phyloP scores from a whole-genome alignment of 2,329 filamentous ascomycete species.

The Endoconidiophora laricicola region DNA sequence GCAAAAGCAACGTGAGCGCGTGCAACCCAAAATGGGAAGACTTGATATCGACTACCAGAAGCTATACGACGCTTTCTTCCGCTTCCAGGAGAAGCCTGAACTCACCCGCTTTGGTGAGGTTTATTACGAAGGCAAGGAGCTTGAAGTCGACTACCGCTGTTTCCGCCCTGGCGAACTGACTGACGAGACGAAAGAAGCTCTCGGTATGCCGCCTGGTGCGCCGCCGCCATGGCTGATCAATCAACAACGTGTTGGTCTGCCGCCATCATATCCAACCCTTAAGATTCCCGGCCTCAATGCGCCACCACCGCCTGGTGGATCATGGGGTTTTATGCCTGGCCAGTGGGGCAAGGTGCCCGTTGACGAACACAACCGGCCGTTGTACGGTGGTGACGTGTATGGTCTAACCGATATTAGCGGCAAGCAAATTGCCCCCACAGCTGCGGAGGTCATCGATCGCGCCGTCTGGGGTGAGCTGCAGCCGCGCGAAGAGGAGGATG shows the following conservation, averaged over 20 bases:
- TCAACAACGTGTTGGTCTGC: constrained; percentile 83
- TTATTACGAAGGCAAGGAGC: constrained; percentile 99
- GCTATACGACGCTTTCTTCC: constrained; percentile 95
- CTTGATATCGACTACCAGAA: constrained; percentile 98
- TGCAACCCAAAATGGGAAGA: constrained; percentile 90
- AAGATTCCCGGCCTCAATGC: constrained; percentile 92
- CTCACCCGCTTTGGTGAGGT: constrained; percentile 92
- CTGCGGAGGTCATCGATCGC: constrained; percentile 70
- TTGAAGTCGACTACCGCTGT: constrained; percentile 84
- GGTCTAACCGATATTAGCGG: constrained; percentile 43
- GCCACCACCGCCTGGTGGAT: constrained; percentile 70
- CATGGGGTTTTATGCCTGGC: constrained; percentile 90
- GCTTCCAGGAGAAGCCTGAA: constrained; percentile 89
- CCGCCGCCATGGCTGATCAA: constrained; percentile 96
- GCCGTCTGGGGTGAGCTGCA: constrained; percentile 87
- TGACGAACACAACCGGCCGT: constrained; percentile 77
- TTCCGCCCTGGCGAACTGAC: constrained; percentile 79
- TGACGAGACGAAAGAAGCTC: constrained; percentile 76
- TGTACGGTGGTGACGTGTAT: constrained; percentile 91
- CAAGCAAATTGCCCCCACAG: constrained; percentile 22
- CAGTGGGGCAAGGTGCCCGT: constrained; percentile 93
- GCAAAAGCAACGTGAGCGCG: constrained; percentile 87
- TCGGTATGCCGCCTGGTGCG: constrained; percentile 83
- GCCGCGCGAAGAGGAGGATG: constrained; percentile 56
- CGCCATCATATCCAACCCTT: constrained; percentile 86